Evolutionary conservation across 495 filamentous ascomycete species (phyloP), one percentile per base, ranked within the genome.

Genomic region (Lasiosphaeria miniovina): DNA sequence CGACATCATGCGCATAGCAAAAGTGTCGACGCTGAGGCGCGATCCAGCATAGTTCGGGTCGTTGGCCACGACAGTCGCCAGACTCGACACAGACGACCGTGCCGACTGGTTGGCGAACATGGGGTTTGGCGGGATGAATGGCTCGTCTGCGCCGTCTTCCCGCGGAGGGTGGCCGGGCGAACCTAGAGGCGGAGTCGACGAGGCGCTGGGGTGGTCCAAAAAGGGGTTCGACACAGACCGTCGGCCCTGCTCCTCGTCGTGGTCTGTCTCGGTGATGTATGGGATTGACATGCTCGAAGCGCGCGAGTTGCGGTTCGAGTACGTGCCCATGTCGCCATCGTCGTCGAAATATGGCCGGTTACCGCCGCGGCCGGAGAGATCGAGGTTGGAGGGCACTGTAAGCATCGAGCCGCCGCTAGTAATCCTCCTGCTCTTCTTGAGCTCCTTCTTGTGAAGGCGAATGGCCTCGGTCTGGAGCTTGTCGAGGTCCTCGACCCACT

Each of bases 401-500:
- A 67, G 62, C 40, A 57, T 7, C 1, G 62, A 58, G 10, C 65
- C 61, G 24, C 54, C 55, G 41, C 62, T 61, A 35, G 59, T 60
- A 36, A 60, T 40, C 51, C 59, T 60, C 49, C 52, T 55, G 41
- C 58, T 49, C 63, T 68, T 68, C 50, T 60, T 62, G 3, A 53
- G 76, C 77, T 68, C 69, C 53, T 61, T 54, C 49, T 64, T 49
- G 48, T 69, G 68, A 35, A 67, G 59, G 10, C 61, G 60, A 43
- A 74, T 74, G n/a, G 72, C 82, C 4, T 79, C 81, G 77, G 76
- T 75, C 67, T 88, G 83, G 12, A 88, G 71, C 38, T 80, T 82
- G 49, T 84, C 84, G 43, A 88, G 61, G 58, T 85, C 82, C 60
- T 86, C 81, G 36, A 86, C 75, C 85, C 85, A 88, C 58, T 86